Evolutionary conservation across 768 basidiomycete genomes (phyloP), one percentile per base, ranked within the genome.

Genomic region (Inosperma sp.): DNA sequence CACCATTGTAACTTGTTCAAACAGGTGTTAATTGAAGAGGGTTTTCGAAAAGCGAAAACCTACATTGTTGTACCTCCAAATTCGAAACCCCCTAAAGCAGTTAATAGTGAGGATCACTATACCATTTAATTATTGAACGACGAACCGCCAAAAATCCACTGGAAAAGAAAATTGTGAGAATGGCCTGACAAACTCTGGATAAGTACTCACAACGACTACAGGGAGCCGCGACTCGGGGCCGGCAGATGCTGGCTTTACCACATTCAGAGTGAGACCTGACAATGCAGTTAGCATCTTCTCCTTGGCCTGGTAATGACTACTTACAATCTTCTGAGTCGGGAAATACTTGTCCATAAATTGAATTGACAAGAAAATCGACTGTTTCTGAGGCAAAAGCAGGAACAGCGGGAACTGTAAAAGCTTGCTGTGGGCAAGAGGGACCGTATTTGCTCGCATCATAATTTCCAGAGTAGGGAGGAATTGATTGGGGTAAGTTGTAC

Each of bases 101-200:
- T 42, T 13, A 8, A 1, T 22, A 42, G 41, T 33, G 17, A 41
- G 39, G 29, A 26, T 23, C 23, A 42, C 12, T 27, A 26, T 13
- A n/a, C 19, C 10, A 33, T 9, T 17, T 33, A n/a, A 4, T 17
- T 8, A 14, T 36, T 31, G 30, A 8, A 30, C 16, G 8, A 64
- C 26, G 53, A 53, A 59, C 74, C 76, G 45, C 76, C 76, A 42
- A 66, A 74, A 16, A 79, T 76, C 76, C 76, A 78, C 76, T 77
- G 9, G 1, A 14, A 48, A 27, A 16, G 39, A 27, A 41, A 19
- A 2, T 17, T 13, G 13, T 36, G 14, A 27, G 3, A 40, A 19
- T 17, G 25, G 39, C 17, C 22, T 46, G 23, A 41, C 19, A 22
- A 33, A 25, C 16, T 16, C n/a, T 29, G 29, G 19, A 3, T 25